These are phyloP conservation scores for Cerrena zonata DNA, from an alignment of 1,284 basidiomycete genomes.

Conservation along the genomic window DNA sequence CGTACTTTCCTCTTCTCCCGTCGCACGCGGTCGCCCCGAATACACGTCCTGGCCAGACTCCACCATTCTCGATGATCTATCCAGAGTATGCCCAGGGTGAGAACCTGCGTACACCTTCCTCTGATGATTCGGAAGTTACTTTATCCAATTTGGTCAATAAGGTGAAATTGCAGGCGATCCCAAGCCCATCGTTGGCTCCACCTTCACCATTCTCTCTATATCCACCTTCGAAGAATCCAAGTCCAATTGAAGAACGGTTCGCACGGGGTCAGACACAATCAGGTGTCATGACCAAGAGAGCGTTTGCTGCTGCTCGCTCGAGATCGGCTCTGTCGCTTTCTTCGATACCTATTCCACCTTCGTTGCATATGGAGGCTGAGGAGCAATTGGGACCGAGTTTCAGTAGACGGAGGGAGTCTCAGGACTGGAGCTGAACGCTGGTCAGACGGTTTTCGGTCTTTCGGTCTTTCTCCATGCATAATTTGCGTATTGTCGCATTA, in stretches of 20 bases:
- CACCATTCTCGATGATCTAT: conserved; percentile 17
- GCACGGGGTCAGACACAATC: neutral
- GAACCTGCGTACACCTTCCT: neutral
- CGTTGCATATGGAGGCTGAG: neutral
- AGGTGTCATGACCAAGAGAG: neutral
- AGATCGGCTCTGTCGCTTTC: neutral
- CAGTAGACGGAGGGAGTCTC: conserved; percentile 2
- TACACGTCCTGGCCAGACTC: conserved; percentile 17
- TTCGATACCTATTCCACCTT: neutral
- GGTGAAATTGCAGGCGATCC: conserved; percentile 25
- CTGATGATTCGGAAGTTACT: neutral
- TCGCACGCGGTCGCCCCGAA: neutral
- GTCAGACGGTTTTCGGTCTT: too few relatives aligned
- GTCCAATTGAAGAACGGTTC: conserved; percentile 1
- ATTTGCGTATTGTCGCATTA: too few relatives aligned
- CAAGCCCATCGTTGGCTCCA: conserved; percentile 25
- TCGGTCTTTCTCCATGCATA: too few relatives aligned
- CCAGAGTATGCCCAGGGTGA: conserved; percentile 1
- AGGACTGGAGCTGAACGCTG: too few relatives aligned
- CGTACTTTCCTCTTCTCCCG: conserved; percentile 11
- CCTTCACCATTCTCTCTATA: conserved; percentile 29
- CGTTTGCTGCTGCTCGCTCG: neutral
- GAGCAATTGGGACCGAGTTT: neutral
- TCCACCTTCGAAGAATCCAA: conserved; percentile 10
- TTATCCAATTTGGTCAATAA: conserved; percentile 2